These are phyloP conservation scores for Corchorus capsularis DNA, from an alignment of 345 rosid genomes.

Conservation along the genomic window DNA sequence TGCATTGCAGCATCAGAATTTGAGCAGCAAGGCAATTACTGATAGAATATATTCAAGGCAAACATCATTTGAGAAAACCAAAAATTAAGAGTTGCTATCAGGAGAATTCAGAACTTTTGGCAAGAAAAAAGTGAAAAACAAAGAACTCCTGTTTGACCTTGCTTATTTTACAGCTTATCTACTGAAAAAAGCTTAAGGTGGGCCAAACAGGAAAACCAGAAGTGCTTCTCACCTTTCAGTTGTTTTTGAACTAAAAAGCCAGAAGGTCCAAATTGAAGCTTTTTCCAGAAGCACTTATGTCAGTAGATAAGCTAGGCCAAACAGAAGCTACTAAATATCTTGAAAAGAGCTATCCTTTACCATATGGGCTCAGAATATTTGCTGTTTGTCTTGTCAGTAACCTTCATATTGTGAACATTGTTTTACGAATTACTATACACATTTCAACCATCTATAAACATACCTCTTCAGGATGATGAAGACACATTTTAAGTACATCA, in stretches of 20 bases:
- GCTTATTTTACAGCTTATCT: too few relatives aligned
- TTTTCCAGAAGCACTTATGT: too few relatives aligned
- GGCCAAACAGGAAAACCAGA: too few relatives aligned
- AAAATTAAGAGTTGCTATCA: neutral
- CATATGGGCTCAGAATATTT: neutral
- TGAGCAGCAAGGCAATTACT: neutral
- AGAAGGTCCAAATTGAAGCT: too few relatives aligned
- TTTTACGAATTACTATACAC: neutral
- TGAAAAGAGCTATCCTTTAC: neutral
- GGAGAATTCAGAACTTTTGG: neutral
- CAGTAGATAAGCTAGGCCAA: too few relatives aligned
- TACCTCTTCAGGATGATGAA: constrained; percentile 95
- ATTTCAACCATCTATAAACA: constrained; percentile 12
- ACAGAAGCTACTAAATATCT: neutral
- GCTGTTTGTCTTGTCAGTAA: neutral
- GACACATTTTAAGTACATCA: constrained; percentile 77
- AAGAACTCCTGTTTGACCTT: neutral
- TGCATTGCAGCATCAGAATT: neutral
- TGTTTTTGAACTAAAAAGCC: too few relatives aligned
- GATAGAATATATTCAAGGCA: neutral
- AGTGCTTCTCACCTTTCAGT: too few relatives aligned
- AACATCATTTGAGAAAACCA: neutral
- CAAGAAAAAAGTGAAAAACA: neutral
- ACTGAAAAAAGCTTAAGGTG: too few relatives aligned
- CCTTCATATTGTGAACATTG: neutral